These are phyloP conservation scores for Fonsecaea nubica DNA, from an alignment of 2,329 filamentous ascomycete genomes.

Conservation along the genomic window DNA sequence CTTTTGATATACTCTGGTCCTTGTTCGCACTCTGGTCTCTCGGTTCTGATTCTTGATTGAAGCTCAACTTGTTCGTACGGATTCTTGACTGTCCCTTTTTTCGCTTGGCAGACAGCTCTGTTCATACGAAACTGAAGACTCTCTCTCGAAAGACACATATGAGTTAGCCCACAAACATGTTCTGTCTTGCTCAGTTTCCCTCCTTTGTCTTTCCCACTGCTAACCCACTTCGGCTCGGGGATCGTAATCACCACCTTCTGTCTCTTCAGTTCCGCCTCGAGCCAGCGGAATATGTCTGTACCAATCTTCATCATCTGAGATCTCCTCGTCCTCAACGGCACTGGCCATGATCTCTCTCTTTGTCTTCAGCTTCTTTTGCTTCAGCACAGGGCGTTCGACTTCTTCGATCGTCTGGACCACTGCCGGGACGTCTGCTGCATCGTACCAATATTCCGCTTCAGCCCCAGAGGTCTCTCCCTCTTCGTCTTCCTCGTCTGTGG, in stretches of 20 bases:
- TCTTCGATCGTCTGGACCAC: neutral
- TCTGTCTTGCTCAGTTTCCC: neutral
- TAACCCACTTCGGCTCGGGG: constrained; percentile 11
- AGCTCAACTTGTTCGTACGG: neutral
- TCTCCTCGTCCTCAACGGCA: constrained; percentile 20
- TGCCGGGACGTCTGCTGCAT: neutral
- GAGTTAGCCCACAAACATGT: neutral
- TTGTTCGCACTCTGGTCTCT: neutral
- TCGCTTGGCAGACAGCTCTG: neutral
- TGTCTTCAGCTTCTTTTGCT: constrained; percentile 42
- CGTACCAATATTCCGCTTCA: constrained; percentile 28
- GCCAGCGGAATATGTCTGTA: constrained; percentile 19
- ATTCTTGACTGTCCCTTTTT: neutral
- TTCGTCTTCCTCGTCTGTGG: constrained; percentile 38
- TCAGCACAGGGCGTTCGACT: neutral
- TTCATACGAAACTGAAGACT: neutral
- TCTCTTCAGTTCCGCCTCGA: constrained; percentile 39
- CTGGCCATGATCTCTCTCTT: constrained; percentile 42
- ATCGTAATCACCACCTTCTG: constrained; percentile 32
- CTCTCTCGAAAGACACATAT: neutral
- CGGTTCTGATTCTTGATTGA: neutral
- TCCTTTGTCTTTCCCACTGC: neutral
- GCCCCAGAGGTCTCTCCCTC: constrained; percentile 33
- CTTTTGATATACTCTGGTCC: neutral
- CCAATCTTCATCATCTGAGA: constrained; percentile 31